Base-by-base conservation (phyloP, 108 stramenopile genomes). In the Pseudonitzschia multistriata region DNA sequence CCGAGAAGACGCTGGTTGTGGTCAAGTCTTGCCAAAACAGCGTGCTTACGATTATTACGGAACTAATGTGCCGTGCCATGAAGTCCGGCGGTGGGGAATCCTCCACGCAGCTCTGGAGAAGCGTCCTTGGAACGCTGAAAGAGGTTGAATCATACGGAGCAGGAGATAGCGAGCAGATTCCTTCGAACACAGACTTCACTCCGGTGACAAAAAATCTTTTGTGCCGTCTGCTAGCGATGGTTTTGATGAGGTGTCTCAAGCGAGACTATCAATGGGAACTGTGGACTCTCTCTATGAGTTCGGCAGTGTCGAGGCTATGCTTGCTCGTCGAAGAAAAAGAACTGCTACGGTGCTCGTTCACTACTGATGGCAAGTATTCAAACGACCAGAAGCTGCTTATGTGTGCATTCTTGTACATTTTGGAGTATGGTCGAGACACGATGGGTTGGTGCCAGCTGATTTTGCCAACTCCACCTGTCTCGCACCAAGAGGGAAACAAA, bases 271-370 rank as follows among this genome's bases (percentile, higher is more conserved):
- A 83, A 48, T 81, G 76, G 76, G 83, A 86, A 54, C 63, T 83
- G 24, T 94, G 93, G 93, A 81, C 65, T 62, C 25, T 70, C 36
- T 80, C 86, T 56, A 62, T 86, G 24, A 86, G 88, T 66, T 73
- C 84, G 24, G 85, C 88, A 19, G 80, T 92, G 60, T 88, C 91
- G 11, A 64, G 86, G 11, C 50, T 92, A 19, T 85, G 88, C 74
- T 63, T 85, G 49, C 59, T 92, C 36, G 77, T 95, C 0, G 94
- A 95, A 78, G 91, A 95, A 70, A 92, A 89, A 70, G 65, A 81
- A 30, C 73, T 95, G 33, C 72, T 95, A 15, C 29, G 53, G 21
- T 72, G 28, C 63, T 78, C 67, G 22, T 66, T 39, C 42, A 72
- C 27, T 33, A 33, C 11, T 29, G 66, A 48, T 6, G 61, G 36